Base-by-base conservation (phyloP, 441 rosid species). In the Mallotus repandus region DNA sequence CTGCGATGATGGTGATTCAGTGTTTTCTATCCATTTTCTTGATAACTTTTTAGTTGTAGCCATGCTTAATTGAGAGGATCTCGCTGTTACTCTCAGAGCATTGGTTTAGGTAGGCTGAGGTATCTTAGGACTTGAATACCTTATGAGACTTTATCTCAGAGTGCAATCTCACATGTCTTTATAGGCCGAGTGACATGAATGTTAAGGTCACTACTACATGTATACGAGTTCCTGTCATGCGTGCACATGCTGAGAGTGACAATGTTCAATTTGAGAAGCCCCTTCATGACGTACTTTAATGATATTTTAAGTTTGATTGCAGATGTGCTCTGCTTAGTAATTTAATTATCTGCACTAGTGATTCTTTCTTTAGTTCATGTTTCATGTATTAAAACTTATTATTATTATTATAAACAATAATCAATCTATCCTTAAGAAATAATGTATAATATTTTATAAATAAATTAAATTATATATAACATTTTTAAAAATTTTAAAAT, bases 161-260 rank as follows among this genome's bases (percentile, higher is more conserved):
- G 29, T 25, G 29, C 29, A 25, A 25, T 25, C 29, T 25, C 29
- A 25, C 29, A 25, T n/a, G n/a, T n/a, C n/a, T n/a, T n/a, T n/a
- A n/a, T n/a, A n/a, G n/a, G n/a, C n/a, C n/a, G 99, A 89, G 87
- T 80, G 86, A 95, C 79, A 67, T 74, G 81, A 79, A 93, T 78
- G 94, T 95, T 4, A 88, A 87, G 84, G 92, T 95, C 78, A 91
- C 99, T 66, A 98, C 98, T 8, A 92, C 98, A 25, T 95, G 99
- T 83, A 89, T 95, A 72, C 87, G 97, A 71, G 99, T 93, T 76
- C 99, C 99, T 72, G 94, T 95, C 68, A 93, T 95, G 99, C 98
- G 95, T 60, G 98, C 98, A 43, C 99, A 91, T 79, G 97, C 99
- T 25, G 99, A 95, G 84, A 95, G 95, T 77, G 85, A 93, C 58